Base-by-base conservation (phyloP, 306 rosid genomes). In the Geum urbanum region DNA sequence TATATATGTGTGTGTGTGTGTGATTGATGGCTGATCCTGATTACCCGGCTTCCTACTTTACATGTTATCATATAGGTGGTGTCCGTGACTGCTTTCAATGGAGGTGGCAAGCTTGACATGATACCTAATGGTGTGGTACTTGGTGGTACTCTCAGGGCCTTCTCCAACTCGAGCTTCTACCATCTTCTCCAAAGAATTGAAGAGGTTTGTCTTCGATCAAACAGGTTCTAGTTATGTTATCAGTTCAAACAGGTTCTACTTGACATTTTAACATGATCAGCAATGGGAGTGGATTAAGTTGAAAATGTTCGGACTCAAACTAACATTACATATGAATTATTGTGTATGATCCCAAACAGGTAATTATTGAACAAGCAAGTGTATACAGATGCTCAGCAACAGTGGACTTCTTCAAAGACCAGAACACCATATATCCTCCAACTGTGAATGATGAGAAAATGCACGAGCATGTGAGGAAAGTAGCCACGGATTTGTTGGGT, bases 121-220 rank as follows among this genome's bases (percentile, higher is more conserved):
- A 87, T 83, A 72, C 86, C 97, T 1, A 87, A 88, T 39, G 51
- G 61, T 5, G 98, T 90, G 50, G 92, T 84, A 37, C 76, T 94
- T 2, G 94, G 98, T 5, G 98, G 98, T 40, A 94, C 98, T 12
- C 84, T 94, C 76, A 86, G 98, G 69, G 97, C 97, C 7, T 94
- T 86, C 91, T 94, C 98, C 65, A 94, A 94, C 76, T 58, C 86
- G 35, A 92, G 91, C 77, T 90, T 90, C 81, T 90, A 88, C 82
- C 91, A 82, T 71, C 75, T 90, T 47, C 92, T 86, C 46, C 77
- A 78, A 67, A 86, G 98, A 74, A 92, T 92, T 81, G 79, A 84
- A 63, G 89, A 92, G 98, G 98, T 92, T 67, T 14, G 67, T 32
- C 37, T 24, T 24, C 27, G 27, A 32, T 32, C 37, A 32, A 32